A percentile compares a stretch with the other conserved stretches of the same genome.
phyloP scores from a whole-genome alignment of 2,329 filamentous ascomycete genomes.

The Hymenotorrendiella dingleyae region DNA sequence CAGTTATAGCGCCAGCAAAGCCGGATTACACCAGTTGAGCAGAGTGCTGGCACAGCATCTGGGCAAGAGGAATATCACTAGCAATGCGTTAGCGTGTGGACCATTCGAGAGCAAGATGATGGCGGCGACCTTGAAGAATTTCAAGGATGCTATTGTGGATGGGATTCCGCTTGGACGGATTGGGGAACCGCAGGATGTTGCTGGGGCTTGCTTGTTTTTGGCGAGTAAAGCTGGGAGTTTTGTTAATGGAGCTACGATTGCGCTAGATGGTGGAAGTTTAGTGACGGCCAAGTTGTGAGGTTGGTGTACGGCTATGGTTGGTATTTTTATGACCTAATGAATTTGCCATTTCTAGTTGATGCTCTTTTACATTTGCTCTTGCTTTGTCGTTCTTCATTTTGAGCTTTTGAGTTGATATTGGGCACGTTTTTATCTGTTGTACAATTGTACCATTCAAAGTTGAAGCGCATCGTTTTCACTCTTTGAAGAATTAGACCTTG shows the following conservation, averaged over 20 bases:
- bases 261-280: conserved; percentile 53
- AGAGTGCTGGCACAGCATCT: conserved; percentile 58
- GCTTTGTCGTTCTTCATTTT: too few relatives aligned
- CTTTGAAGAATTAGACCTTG: too few relatives aligned
- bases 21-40: conserved; percentile 57
- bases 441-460: too few relatives aligned
- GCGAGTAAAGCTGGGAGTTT: conserved; percentile 60
- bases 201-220: conserved; percentile 66
- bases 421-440: too few relatives aligned
- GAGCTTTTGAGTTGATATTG: too few relatives aligned
- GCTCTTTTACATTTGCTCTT: too few relatives aligned
- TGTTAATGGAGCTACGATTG: conserved; percentile 59
- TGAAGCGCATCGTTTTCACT: too few relatives aligned
- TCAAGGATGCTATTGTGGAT: conserved; percentile 47
- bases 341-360: too few relatives aligned
- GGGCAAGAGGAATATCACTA: conserved; percentile 54
- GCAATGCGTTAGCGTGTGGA: conserved; percentile 66
- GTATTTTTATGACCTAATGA: too few relatives aligned
- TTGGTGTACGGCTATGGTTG: too few relatives aligned
- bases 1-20: conserved; percentile 57
- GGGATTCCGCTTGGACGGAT: conserved; percentile 63
- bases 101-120: conserved; percentile 70
- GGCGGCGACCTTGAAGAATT: conserved; percentile 59
- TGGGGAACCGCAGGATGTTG: conserved; percentile 62
- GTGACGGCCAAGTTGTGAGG: conserved; percentile 43